Evolutionary conservation across 2,329 filamentous ascomycete species (phyloP).

Genomic region (Fusarium sp.): DNA sequence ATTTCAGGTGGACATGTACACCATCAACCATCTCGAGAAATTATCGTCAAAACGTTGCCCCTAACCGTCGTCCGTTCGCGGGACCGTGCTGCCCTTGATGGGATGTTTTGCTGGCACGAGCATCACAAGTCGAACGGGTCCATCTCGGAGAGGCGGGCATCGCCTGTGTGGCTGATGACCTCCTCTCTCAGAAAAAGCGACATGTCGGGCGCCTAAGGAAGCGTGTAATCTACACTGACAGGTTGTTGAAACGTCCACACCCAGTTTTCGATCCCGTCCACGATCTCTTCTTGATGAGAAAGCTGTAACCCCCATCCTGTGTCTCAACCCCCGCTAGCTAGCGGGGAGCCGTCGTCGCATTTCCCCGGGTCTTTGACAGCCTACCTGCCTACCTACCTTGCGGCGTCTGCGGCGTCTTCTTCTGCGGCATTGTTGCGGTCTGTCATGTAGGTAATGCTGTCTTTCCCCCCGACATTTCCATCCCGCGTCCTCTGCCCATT

Average conservation of each 20-base stretch:
- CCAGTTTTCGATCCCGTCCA: not conserved
- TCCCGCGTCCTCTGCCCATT: constrained; percentile 20
- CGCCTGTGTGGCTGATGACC: constrained; percentile 13
- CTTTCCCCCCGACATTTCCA: not conserved
- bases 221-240: constrained; percentile 1
- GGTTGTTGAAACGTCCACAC: not conserved
- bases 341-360: not conserved
- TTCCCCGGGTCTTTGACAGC: constrained; percentile 15
- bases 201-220: not conserved
- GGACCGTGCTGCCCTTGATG: constrained; percentile 19
- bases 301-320: not conserved
- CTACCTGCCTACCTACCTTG: too few species aligned
- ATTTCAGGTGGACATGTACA: not conserved
- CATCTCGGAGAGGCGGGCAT: constrained; percentile 18
- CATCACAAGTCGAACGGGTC: constrained; percentile 3
- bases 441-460: not conserved
- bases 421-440: constrained; percentile 1
- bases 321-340: not conserved
- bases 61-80: constrained; percentile 27
- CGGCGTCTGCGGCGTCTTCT: constrained; percentile 13
- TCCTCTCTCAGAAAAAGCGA: not conserved
- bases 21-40: constrained; percentile 35
- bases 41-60: constrained; percentile 35
- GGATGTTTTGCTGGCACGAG: constrained; percentile 26
- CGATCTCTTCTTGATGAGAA: too few species aligned